These are phyloP conservation scores for Hevea brasiliensis DNA, from an alignment of 345 rosid genomes.

Conservation along the genomic window DNA sequence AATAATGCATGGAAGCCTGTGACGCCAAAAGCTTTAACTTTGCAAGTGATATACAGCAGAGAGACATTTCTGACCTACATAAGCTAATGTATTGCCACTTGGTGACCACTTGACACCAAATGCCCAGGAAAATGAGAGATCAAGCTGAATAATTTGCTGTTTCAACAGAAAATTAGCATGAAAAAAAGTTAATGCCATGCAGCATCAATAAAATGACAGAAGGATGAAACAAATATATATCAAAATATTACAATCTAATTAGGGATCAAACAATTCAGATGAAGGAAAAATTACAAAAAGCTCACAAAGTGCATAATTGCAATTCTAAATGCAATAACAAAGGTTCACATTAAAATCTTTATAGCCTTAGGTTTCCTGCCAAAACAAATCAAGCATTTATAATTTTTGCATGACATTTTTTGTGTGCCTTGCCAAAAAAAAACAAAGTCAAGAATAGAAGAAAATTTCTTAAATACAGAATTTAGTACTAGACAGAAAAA, in stretches of 20 bases:
- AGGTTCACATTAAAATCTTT: background rate
- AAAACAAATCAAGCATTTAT: background rate
- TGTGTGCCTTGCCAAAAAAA: background rate
- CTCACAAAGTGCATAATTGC: too few relatives aligned
- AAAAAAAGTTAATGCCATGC: background rate
- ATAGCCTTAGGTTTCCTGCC: background rate
- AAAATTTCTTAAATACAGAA: background rate
- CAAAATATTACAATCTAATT: background rate
- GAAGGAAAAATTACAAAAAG: background rate
- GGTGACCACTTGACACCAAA: constrained; percentile 99
- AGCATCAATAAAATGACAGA: background rate
- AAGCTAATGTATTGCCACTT: constrained; percentile 92
- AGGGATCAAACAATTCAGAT: background rate
- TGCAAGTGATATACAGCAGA: constrained; percentile 16
- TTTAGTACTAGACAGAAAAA: too few relatives aligned
- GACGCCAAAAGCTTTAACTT: background rate
- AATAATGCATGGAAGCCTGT: background rate
- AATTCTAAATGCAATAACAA: background rate
- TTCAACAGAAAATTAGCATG: constrained; percentile 19
- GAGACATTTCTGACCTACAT: constrained; percentile 75
- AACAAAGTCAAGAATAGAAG: background rate
- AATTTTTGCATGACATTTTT: background rate
- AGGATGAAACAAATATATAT: background rate
- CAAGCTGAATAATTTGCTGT: constrained; percentile 99
- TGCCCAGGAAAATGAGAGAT: constrained; percentile 98